Base-by-base conservation (phyloP, 1,284 basidiomycete species). In the Moesziomyces globuligerus region DNA sequence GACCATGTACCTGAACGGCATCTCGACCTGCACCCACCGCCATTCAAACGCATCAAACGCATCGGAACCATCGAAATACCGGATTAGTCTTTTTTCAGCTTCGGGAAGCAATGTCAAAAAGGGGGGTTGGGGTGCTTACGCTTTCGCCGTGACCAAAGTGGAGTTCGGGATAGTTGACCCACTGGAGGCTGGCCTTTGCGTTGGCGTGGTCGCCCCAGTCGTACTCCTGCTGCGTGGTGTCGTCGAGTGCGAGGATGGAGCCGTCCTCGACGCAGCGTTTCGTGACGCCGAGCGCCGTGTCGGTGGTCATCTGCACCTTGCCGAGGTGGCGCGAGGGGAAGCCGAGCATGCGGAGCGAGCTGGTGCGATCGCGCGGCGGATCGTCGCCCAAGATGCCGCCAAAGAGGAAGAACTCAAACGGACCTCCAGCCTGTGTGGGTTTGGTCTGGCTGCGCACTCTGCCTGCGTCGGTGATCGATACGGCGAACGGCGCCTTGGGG, bases 271-370 rank as follows among this genome's bases (percentile, higher is more conserved):
- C 90, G 15, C 96, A 90, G 3, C 88, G 83, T 81, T 95, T 97
- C 0, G 93, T 94, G 7, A 98, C 94, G 8, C 91, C 93, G 0
- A 98, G 86, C 0, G 95, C 95, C 1, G 95, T 98, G 82, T 98
- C 95, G 0, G 95, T 98, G 24, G 95, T 98, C 95, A 98, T 98
- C 83, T 98, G 96, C 1, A 93, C 86, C 1, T 68, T 53, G 32
- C 80, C 81, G n/a, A 81, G 55, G 38, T 81, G 77, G 7, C 79
- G 51, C 0, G 59, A 87, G 0, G 92, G 91, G 81, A 96, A 98
- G 0, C 93, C 93, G 17, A 94, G 84, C 15, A 86, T 86, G 25
- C 96, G 89, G 39, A 98, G 87, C 80, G 95, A 92, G 3, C 89
- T 87, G 0, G 95, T 98, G 42, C 80, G 52, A 48, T 95, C 93